A percentile compares a stretch with the other conserved stretches of the same genome.
Conservation (phyloP, 1,284 basidiomycete species). For the Omphalotus olearius region DNA sequence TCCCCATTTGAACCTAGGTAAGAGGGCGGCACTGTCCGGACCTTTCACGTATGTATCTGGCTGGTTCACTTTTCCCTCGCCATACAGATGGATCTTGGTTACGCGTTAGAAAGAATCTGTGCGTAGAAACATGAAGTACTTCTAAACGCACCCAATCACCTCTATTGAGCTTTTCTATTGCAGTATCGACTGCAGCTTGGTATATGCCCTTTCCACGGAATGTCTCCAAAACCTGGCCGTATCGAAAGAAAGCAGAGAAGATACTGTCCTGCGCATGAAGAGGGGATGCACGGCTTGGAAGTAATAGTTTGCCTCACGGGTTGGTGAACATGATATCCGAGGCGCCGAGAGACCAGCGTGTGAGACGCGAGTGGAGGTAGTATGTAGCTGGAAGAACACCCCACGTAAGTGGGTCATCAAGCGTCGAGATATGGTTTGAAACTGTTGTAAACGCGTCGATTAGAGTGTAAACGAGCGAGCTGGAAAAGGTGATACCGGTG, state of each 20-base stretch:
- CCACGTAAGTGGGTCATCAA: slow-evolving; percentile 83
- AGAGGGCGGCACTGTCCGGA: slow-evolving; percentile 29
- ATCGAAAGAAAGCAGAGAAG: slow-evolving; percentile 80
- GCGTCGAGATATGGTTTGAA: slow-evolving; percentile 86
- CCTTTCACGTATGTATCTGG: slow-evolving; percentile 47
- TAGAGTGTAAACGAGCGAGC: neutral
- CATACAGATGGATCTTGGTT: slow-evolving; percentile 84
- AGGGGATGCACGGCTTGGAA: slow-evolving; percentile 9
- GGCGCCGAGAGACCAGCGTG: slow-evolving; percentile 85
- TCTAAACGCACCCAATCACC: slow-evolving; percentile 76
- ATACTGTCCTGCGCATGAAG: slow-evolving; percentile 46
- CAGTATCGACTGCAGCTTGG: slow-evolving; percentile 82
- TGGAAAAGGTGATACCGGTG: slow-evolving; percentile 54
- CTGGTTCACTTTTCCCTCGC: slow-evolving; percentile 92
- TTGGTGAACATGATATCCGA: slow-evolving; percentile 97
- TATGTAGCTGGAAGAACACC: slow-evolving; percentile 67
- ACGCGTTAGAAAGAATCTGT: slow-evolving; percentile 4
- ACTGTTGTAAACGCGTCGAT: slow-evolving; percentile 41
- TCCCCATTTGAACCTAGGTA: slow-evolving; percentile 96
- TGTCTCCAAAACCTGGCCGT: slow-evolving; percentile 93
- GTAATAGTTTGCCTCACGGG: slow-evolving; percentile 47
- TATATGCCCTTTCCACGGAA: slow-evolving; percentile 88
- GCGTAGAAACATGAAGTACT: slow-evolving; percentile 3
- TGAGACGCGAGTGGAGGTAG: slow-evolving; percentile 57
- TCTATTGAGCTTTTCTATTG: slow-evolving; percentile 74